Conservation (phyloP, 129 eudicot genomes). For the Mikania micrantha region DNA sequence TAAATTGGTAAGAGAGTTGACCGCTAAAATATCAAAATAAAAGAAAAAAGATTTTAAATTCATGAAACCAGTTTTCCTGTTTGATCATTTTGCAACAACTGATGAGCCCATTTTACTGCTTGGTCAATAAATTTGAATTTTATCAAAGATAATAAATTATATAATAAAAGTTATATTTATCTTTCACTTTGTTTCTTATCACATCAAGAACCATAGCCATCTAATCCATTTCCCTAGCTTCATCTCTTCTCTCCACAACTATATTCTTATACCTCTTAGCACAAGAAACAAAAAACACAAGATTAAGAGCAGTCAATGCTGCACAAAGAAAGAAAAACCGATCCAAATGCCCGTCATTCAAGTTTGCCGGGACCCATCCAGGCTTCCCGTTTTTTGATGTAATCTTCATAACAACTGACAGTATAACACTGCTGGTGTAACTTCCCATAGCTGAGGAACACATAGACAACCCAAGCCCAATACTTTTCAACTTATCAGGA, state of each 20-base stretch:
- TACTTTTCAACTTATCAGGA: constrained; percentile 57
- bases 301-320: constrained; percentile 45
- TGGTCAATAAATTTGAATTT: constrained; percentile 3
- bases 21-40: constrained; percentile 88
- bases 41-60: constrained; percentile 13
- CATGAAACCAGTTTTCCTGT: constrained; percentile 1
- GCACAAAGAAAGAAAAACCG: constrained; percentile 59
- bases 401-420: constrained; percentile 47
- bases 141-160: constrained; percentile 1
- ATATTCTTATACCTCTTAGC: constrained; percentile 59
- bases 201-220: constrained; percentile 13
- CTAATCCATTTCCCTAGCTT: constrained; percentile 26
- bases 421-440: constrained; percentile 39
- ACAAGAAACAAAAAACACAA: constrained; percentile 45
- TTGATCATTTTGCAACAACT: constrained; percentile 11
- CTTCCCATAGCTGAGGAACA: constrained; percentile 62
- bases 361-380: constrained; percentile 56
- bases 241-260: constrained; percentile 46
- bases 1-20: constrained; percentile 80
- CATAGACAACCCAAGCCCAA: constrained; percentile 63
- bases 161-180: constrained; percentile 13
- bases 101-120: constrained; percentile 1
- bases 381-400: constrained; percentile 51
- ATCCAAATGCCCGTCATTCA: constrained; percentile 63
- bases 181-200: constrained; percentile 25